Conservation (phyloP, 148 eudicot species). For the Camellia granthamiana region DNA sequence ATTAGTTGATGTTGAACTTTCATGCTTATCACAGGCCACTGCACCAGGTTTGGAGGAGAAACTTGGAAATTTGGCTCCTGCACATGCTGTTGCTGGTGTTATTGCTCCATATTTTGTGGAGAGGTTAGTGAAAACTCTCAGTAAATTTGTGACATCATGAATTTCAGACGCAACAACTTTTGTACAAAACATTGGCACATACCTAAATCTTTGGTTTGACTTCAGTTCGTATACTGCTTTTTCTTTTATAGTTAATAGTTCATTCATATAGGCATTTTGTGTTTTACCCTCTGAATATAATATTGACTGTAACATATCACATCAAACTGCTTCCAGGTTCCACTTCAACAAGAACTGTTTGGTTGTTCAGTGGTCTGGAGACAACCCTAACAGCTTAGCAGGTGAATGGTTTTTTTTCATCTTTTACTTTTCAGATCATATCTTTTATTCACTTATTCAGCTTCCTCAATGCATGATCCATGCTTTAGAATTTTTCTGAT, state of each 20-base stretch:
- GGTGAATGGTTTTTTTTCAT: constrained; percentile 32
- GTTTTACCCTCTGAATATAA: not conserved
- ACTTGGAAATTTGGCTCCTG: constrained; percentile 84
- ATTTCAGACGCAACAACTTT: not conserved
- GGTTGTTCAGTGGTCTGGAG: constrained; percentile 95
- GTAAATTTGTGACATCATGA: not conserved
- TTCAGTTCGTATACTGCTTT: not conserved
- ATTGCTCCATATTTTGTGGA: constrained; percentile 74
- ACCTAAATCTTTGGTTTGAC: not conserved
- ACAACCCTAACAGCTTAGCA: constrained; percentile 91
- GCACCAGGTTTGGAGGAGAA: constrained; percentile 80
- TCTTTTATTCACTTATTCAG: not conserved
- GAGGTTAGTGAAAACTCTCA: constrained; percentile 39
- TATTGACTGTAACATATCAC: constrained; percentile 2
- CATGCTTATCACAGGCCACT: constrained; percentile 56
- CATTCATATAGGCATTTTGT: not conserved
- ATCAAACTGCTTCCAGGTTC: constrained; percentile 44
- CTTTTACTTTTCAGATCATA: not conserved
- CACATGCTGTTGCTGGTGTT: constrained; percentile 78
- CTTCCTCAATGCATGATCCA: not conserved
- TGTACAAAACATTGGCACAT: not conserved
- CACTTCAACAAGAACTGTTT: constrained; percentile 65
- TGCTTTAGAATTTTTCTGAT: not conserved
- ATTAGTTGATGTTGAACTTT: not conserved
- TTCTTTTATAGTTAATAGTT: not conserved